Evolutionary conservation across 140 eudicot genomes (phyloP).

Genomic region (Senecio squalidus): DNA sequence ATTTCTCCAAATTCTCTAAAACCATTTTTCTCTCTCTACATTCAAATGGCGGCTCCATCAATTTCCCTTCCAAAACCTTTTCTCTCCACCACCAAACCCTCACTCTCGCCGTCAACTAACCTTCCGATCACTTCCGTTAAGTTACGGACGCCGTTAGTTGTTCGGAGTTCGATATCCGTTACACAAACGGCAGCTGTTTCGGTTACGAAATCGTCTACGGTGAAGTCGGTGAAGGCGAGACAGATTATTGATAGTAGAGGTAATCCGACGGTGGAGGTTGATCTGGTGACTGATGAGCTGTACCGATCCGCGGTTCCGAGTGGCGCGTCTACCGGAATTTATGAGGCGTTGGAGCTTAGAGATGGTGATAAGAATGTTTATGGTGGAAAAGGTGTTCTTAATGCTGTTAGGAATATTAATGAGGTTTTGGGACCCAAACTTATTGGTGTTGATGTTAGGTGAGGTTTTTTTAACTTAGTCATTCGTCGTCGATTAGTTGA

Average conservation of each 20-base stretch:
- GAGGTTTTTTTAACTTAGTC: no score
- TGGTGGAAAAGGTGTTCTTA: constrained; percentile 92
- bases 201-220: constrained; percentile 32
- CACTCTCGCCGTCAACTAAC: constrained; percentile 17
- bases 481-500: no score
- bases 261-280: constrained; percentile 96
- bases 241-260: constrained; percentile 97
- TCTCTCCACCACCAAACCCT: constrained; percentile 55
- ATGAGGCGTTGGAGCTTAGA: constrained; percentile 92
- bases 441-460: constrained; percentile 89
- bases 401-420: constrained; percentile 75
- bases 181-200: constrained; percentile 36
- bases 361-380: constrained; percentile 82
- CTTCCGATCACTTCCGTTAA: constrained; percentile 4
- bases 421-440: constrained; percentile 69
- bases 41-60: constrained; percentile 35
- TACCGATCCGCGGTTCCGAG: constrained; percentile 90
- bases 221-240: constrained; percentile 77
- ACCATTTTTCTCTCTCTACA: neutral
- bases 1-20: neutral
- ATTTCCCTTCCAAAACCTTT: constrained; percentile 47
- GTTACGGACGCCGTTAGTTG: constrained; percentile 21
- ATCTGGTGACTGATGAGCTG: constrained; percentile 52
- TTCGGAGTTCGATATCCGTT: constrained; percentile 42
- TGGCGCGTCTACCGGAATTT: constrained; percentile 95